Evolutionary conservation across 2,329 filamentous ascomycete species (phyloP).

Genomic region (Phaeosphaeria sp.): DNA sequence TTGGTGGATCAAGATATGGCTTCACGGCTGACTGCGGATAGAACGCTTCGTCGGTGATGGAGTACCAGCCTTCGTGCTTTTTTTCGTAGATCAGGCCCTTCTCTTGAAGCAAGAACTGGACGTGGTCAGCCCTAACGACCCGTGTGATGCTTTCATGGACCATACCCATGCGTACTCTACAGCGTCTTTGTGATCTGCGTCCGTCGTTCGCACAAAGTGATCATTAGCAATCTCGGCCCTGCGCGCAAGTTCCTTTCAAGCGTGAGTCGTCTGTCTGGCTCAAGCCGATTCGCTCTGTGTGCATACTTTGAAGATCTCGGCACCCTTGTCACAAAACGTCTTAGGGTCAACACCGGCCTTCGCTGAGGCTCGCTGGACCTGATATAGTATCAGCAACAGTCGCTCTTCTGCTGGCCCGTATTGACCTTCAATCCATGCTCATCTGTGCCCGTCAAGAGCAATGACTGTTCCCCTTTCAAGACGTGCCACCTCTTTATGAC

Average conservation of each 20-base stretch:
- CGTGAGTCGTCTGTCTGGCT: constrained; percentile 11
- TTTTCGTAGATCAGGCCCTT: constrained; percentile 81
- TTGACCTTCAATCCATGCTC: constrained; percentile 92
- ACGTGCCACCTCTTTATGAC: constrained; percentile 90
- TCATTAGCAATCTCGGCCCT: constrained; percentile 76
- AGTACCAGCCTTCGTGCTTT: constrained; percentile 95
- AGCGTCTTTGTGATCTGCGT: constrained; percentile 78
- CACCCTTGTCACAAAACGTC: constrained; percentile 86
- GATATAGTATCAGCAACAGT: background rate
- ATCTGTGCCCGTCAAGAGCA: constrained; percentile 90
- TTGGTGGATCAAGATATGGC: constrained; percentile 75
- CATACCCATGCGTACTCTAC: constrained; percentile 86
- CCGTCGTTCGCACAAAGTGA: constrained; percentile 91
- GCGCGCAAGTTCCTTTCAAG: constrained; percentile 66
- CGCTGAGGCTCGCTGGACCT: constrained; percentile 78
- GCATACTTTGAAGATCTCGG: constrained; percentile 73
- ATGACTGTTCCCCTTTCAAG: constrained; percentile 72
- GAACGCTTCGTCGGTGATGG: constrained; percentile 94
- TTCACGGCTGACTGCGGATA: constrained; percentile 81
- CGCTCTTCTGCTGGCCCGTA: background rate
- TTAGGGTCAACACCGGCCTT: constrained; percentile 75
- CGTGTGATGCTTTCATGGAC: background rate
- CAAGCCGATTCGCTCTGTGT: background rate
- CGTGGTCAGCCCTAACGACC: constrained; percentile 24
- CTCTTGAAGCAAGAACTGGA: constrained; percentile 71